These are phyloP conservation scores for Penicillium silybi DNA, from an alignment of 495 filamentous ascomycete species.

Conservation along the genomic window DNA sequence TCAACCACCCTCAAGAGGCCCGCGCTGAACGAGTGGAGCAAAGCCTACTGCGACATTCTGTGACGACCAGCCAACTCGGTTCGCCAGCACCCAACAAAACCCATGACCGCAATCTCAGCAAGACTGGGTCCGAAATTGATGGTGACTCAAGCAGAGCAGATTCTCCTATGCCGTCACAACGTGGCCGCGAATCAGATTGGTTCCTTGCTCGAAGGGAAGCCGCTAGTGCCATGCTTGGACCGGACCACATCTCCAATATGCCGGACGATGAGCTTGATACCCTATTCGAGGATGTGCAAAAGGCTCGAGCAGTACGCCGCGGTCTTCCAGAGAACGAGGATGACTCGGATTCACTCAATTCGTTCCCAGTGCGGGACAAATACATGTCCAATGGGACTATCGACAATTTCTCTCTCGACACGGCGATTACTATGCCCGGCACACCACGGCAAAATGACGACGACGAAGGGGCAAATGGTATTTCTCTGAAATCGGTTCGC, in stretches of 20 bases:
- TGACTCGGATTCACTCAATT: conserved; percentile 83
- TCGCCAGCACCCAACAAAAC: conserved; percentile 64
- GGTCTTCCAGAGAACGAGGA: conserved; percentile 71
- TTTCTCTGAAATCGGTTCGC: conserved; percentile 66
- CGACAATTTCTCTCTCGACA: conserved; percentile 96
- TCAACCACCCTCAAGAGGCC: conserved; percentile 97
- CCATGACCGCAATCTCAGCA: conserved; percentile 75
- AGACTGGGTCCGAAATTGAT: conserved; percentile 66
- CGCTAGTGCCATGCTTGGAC: conserved; percentile 82
- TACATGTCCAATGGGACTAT: conserved; percentile 94
- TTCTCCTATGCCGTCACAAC: conserved; percentile 68
- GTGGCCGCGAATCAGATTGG: conserved; percentile 87
- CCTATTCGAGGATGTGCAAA: conserved; percentile 93
- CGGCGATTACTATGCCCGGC: conserved; percentile 86
- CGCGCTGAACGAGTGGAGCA: conserved; percentile 87
- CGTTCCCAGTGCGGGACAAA: conserved; percentile 87
- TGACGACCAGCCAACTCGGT: conserved; percentile 75
- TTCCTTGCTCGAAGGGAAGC: conserved; percentile 91
- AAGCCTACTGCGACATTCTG: conserved; percentile 82
- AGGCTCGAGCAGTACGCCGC: conserved; percentile 76
- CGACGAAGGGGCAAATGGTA: conserved; percentile 55
- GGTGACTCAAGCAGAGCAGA: conserved; percentile 67
- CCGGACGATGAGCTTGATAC: conserved; percentile 92
- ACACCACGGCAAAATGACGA: conserved; percentile 73
- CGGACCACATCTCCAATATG: conserved; percentile 81